phyloP scores from a whole-genome alignment of 2,329 filamentous ascomycete species.

The Colletotrichum abscissum region DNA sequence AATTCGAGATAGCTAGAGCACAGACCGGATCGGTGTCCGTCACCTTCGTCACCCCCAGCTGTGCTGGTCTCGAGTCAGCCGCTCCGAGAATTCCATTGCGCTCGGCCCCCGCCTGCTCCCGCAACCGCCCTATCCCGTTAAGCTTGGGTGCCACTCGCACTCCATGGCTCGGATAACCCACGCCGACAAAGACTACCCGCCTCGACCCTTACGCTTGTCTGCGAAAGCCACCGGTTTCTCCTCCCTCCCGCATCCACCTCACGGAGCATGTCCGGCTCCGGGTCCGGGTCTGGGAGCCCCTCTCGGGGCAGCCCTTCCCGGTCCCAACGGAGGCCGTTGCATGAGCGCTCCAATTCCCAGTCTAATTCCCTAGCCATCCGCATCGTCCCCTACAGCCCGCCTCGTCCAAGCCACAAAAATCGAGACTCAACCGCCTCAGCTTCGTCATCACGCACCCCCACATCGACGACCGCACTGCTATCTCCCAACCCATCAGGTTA shows the following conservation, averaged over 20 bases:
- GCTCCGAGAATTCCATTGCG: background rate
- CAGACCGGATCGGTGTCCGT: slow-evolving; percentile 18
- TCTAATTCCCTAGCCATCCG: slow-evolving; percentile 57
- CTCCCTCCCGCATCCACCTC: background rate
- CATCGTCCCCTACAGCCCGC: slow-evolving; percentile 61
- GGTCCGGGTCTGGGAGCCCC: slow-evolving; percentile 39
- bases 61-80: slow-evolving; percentile 11
- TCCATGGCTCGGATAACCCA: slow-evolving; percentile 24
- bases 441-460: slow-evolving; percentile 35
- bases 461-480: slow-evolving; percentile 21
- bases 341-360: slow-evolving; percentile 54
- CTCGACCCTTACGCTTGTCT: slow-evolving; percentile 32
- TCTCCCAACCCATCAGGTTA: slow-evolving; percentile 27
- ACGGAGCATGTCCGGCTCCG: slow-evolving; percentile 42
- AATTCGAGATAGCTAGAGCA: slow-evolving; percentile 13
- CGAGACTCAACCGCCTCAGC: slow-evolving; percentile 31
- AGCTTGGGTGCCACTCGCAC: background rate
- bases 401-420: slow-evolving; percentile 44
- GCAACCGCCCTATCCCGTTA: background rate
- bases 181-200: background rate
- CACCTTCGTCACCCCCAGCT: background rate
- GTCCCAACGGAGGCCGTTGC: slow-evolving; percentile 47
- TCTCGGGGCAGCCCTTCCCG: slow-evolving; percentile 36
- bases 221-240: background rate
- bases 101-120: background rate